Conservation (phyloP, 306 rosid species). For the Ochetophila trinervis region DNA sequence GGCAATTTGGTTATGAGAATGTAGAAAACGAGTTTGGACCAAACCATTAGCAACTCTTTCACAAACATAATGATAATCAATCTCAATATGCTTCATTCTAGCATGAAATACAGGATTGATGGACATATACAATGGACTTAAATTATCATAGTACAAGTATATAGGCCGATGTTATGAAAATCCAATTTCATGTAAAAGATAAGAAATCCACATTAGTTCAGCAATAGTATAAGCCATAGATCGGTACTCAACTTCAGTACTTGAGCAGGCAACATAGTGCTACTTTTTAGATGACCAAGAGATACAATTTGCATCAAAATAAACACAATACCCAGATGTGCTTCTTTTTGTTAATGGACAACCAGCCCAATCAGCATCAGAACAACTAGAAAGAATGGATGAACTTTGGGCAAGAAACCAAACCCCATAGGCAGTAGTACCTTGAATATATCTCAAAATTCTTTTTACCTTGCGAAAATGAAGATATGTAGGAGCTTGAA, state of each 20-base stretch:
- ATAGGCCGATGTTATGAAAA: background rate
- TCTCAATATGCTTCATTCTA: background rate
- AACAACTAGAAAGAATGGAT: background rate
- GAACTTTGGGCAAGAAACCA: background rate
- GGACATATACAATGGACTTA: background rate
- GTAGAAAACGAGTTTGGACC: too few relatives aligned
- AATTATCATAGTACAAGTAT: background rate
- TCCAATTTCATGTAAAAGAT: background rate
- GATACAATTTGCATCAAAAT: background rate
- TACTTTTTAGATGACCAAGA: background rate
- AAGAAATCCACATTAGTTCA: background rate
- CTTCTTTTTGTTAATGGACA: background rate
- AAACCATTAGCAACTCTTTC: background rate
- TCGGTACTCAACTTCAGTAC: background rate
- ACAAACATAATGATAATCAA: background rate
- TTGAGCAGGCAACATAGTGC: background rate
- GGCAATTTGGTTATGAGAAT: too few relatives aligned
- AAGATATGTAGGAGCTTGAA: background rate
- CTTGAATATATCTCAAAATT: background rate
- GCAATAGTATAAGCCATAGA: background rate
- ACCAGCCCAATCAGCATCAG: background rate
- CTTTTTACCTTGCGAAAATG: background rate
- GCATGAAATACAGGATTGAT: background rate
- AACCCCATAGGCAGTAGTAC: background rate
- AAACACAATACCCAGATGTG: background rate